These are phyloP conservation scores for Trichoderma gracile DNA, from an alignment of 2,329 filamentous ascomycete species.

Conservation along the genomic window DNA sequence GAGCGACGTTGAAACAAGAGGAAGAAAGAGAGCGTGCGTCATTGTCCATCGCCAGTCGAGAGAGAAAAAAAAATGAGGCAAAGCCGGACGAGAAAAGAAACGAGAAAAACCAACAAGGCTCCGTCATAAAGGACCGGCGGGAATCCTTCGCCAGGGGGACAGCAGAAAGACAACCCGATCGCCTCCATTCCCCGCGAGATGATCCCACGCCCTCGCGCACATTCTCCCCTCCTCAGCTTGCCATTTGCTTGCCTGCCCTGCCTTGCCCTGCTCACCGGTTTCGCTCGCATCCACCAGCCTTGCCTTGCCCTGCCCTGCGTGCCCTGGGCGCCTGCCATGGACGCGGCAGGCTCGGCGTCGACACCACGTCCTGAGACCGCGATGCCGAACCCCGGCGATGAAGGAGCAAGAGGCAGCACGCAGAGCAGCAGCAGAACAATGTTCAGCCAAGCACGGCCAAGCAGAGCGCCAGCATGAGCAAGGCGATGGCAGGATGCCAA, in stretches of 20 bases:
- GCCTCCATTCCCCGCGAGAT: constrained; percentile 27
- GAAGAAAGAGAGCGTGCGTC: not conserved
- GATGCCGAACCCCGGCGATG: constrained; percentile 16
- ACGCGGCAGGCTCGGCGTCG: constrained; percentile 23
- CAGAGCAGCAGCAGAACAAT: not conserved
- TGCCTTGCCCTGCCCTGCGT: not conserved
- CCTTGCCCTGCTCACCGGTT: constrained; percentile 12
- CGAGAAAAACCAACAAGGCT: not conserved
- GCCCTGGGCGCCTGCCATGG: constrained; percentile 22
- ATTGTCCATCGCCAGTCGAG: not conserved
- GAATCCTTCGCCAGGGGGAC: constrained; percentile 4
- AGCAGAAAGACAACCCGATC: not conserved
- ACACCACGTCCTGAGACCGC: constrained; percentile 19
- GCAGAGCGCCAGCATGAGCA: not conserved
- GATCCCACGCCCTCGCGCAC: constrained; percentile 30
- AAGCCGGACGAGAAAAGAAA: not conserved
- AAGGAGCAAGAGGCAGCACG: not conserved
- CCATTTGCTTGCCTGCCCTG: constrained; percentile 24
- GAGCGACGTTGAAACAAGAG: not conserved
- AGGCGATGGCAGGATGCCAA: not conserved
- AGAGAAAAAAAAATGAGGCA: not conserved
- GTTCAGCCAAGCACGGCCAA: not conserved
- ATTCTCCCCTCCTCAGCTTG: constrained; percentile 26
- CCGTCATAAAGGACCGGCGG: not conserved
- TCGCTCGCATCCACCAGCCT: constrained; percentile 17